Evolutionary conservation across 202 grass and related monocot species (phyloP).

Genomic region (Hordeum pubiflorum): DNA sequence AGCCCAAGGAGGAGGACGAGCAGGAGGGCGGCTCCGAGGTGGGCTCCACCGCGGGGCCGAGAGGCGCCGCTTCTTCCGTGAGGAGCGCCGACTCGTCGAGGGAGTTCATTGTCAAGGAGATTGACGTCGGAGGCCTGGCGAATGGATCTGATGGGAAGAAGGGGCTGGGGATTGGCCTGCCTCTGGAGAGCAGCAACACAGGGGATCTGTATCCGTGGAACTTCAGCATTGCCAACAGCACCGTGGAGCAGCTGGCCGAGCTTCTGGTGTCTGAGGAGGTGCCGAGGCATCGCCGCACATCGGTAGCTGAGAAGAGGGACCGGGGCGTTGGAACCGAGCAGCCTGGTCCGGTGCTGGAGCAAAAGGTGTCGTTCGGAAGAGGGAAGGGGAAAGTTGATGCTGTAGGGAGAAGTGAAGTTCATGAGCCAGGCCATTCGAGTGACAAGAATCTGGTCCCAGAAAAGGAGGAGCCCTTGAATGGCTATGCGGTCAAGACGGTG

Average conservation of each 20-base stretch:
- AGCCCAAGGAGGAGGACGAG: conserved; percentile 26
- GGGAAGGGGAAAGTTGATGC: conserved; percentile 67
- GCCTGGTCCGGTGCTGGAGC: conserved; percentile 28
- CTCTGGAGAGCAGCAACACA: conserved; percentile 31
- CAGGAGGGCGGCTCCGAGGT: conserved; percentile 28
- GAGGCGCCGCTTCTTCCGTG: conserved; percentile 21
- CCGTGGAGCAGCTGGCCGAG: conserved; percentile 52
- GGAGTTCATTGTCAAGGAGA: conserved; percentile 97
- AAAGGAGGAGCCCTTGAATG: conserved; percentile 63
- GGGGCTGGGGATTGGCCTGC: conserved; percentile 25
- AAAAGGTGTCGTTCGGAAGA: conserved; percentile 39
- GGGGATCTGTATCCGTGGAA: conserved; percentile 89
- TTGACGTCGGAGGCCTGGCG: conserved; percentile 48
- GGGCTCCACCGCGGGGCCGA: conserved; percentile 22
- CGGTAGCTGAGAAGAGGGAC: conserved; percentile 46
- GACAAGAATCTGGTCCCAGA: conserved; percentile 53
- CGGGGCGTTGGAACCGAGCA: conserved; percentile 41
- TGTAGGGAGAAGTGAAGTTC: conserved; percentile 33
- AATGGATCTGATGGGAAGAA: conserved; percentile 50
- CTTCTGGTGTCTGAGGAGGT: conserved; percentile 67
- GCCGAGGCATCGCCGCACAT: conserved; percentile 32
- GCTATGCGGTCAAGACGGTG: conserved; percentile 67
- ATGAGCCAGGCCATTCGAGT: conserved; percentile 27
- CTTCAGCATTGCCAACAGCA: conserved; percentile 60
- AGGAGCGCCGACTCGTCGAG: conserved; percentile 53